A percentile compares a stretch with the other conserved stretches of the same genome.
Evolutionary conservation across 169 alveolate genomes (phyloP).

Genomic region (Plasmodium malariae): DNA sequence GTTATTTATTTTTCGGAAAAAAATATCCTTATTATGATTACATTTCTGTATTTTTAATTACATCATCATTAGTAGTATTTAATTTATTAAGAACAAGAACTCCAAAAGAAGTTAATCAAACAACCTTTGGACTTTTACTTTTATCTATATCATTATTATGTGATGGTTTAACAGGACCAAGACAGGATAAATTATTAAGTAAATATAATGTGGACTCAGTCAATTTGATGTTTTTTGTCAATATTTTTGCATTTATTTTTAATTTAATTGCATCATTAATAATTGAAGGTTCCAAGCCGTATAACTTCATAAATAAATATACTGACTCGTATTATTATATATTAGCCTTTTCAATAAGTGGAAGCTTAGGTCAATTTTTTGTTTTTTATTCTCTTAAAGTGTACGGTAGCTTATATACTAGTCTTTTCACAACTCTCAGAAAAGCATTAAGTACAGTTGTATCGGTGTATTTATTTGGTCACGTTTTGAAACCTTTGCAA

Average conservation of each 20-base stretch:
- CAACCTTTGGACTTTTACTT: conserved; percentile 87
- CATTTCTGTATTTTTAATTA: conserved; percentile 88
- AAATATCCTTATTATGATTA: conserved; percentile 93
- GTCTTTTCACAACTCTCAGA: conserved; percentile 91
- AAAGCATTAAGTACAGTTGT: conserved; percentile 90
- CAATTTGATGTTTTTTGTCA: conserved; percentile 88
- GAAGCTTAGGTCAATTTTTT: conserved; percentile 92
- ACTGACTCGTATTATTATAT: conserved; percentile 79
- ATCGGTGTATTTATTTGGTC: conserved; percentile 90
- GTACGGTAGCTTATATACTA: conserved; percentile 92
- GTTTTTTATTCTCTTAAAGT: conserved; percentile 88
- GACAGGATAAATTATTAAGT: conserved; percentile 90
- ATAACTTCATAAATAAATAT: conserved; percentile 76
- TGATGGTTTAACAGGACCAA: conserved; percentile 93
- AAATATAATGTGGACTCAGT: conserved; percentile 87
- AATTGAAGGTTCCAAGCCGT: conserved; percentile 89
- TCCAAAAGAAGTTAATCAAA: conserved; percentile 78
- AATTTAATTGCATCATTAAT: conserved; percentile 80
- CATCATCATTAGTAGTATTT: conserved; percentile 88
- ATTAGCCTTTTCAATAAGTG: conserved; percentile 85
- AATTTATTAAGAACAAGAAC: conserved; percentile 83
- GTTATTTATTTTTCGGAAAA: conserved; percentile 87
- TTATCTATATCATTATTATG: conserved; percentile 89
- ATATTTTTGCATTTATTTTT: conserved; percentile 85
- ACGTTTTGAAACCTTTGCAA: conserved; percentile 85